Evolutionary conservation across 2,329 filamentous ascomycete species (phyloP), one percentile per base, ranked within the genome.

Genomic region (Penicillium sp.): DNA sequence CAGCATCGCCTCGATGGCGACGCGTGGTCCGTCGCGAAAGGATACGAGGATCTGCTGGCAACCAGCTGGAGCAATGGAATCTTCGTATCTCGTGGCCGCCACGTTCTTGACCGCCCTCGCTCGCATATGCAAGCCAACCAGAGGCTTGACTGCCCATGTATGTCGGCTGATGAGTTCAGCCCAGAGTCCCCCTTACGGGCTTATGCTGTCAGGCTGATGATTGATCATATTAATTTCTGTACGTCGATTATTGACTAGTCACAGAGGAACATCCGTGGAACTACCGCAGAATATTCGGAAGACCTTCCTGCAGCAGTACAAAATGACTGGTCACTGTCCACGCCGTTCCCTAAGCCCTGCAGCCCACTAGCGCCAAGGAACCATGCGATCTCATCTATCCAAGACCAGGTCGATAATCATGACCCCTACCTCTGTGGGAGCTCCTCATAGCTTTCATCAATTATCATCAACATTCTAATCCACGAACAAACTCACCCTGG

Each of bases 31-130:
- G 19, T 22, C 19, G 19, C 19, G 19, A 22, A 22, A 22, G 19
- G 19, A 22, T 22, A 22, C 19, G 19, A 22, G 19, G 1, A 22
- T 22, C 19, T 22, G 19, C 19, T 22, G 19, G 19, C 19, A 22
- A 22, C 19, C 19, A 22, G 19, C 19, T 22, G 19, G 19, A 22
- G 2, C 19, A 22, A 22, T 22, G 2, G 19, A 22, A 22, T 22
- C 52, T 66, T 30, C 65, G 53, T 58, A 46, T 70, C 71, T 74
- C 71, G 71, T 74, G 71, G 71, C 68, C 63, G 71, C 72, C 72
- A 74, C 72, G 72, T 73, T 73, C 65, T 66, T 67, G 57, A 65
- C 64, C 65, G 61, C 59, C 62, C 55, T 58, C 46, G 16, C 4
- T 28, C 35, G 33, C 33, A 25, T 57, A 42, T 55, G 30, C 42